These are phyloP conservation scores for Atalantia buxifolia DNA, from an alignment of 345 rosid species.

Conservation along the genomic window DNA sequence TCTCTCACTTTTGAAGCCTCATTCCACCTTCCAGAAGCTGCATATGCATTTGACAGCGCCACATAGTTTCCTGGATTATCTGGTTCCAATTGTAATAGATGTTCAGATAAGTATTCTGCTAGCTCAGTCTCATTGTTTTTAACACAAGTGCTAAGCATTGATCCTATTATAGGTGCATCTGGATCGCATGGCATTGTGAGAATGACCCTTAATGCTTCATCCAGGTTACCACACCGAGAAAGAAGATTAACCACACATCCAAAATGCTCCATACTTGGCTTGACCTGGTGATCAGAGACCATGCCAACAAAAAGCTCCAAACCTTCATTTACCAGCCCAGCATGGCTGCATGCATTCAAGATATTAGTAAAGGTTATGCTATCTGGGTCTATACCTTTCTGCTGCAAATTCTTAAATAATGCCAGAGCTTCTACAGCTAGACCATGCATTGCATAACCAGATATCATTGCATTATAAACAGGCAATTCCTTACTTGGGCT, in stretches of 20 bases:
- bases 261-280: conserved; percentile 51
- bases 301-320: conserved; percentile 31
- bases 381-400: conserved; percentile 39
- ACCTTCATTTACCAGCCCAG: conserved; percentile 40
- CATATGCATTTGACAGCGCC: conserved; percentile 51
- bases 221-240: conserved; percentile 37
- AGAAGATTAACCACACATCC: conserved; percentile 46
- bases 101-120: conserved; percentile 32
- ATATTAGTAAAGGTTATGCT: conserved; percentile 44
- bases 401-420: conserved; percentile 25
- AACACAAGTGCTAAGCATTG: conserved; percentile 40
- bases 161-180: conserved; percentile 44
- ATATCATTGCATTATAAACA: conserved; percentile 52
- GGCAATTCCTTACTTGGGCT: conserved; percentile 30
- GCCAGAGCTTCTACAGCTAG: conserved; percentile 36
- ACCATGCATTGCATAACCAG: conserved; percentile 43
- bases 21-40: conserved; percentile 48
- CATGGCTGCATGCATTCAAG: conserved; percentile 42
- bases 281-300: conserved; percentile 25
- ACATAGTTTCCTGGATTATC: conserved; percentile 51
- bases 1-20: conserved; percentile 42
- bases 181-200: conserved; percentile 42
- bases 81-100: conserved; percentile 36
- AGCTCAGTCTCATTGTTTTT: conserved; percentile 34
- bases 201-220: conserved; percentile 35